phyloP scores from a whole-genome alignment of 2,329 filamentous ascomycete genomes.

The Diplocarpon rosae region DNA sequence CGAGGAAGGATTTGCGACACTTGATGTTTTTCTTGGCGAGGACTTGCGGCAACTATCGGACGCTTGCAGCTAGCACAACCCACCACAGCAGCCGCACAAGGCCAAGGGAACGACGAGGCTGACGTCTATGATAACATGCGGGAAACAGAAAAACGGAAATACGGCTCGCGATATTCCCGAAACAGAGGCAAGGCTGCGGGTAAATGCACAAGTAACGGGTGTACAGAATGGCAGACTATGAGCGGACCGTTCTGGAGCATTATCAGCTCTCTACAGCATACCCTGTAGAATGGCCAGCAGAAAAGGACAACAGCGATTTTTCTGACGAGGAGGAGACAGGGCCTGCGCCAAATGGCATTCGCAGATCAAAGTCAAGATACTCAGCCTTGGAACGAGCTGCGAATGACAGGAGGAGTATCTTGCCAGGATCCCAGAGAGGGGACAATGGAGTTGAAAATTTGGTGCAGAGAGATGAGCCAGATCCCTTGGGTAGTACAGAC shows the following conservation, averaged over 20 bases:
- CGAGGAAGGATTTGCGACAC: conserved; percentile 12
- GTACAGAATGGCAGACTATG: conserved; percentile 52
- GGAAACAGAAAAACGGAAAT: neutral
- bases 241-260: conserved; percentile 72
- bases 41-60: neutral
- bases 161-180: neutral
- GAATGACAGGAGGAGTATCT: conserved; percentile 51
- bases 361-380: conserved; percentile 64
- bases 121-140: neutral
- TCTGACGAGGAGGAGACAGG: conserved; percentile 46
- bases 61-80: neutral
- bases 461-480: conserved; percentile 83
- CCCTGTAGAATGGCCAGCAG: conserved; percentile 76
- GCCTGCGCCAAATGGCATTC: conserved; percentile 34
- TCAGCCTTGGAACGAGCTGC: conserved; percentile 71
- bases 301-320: conserved; percentile 62
- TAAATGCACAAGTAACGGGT: neutral
- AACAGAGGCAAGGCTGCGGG: too few relatives aligned
- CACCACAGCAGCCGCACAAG: neutral
- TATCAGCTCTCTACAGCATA: conserved; percentile 74
- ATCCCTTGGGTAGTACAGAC: conserved; percentile 78
- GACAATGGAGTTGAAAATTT: conserved; percentile 61
- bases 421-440: conserved; percentile 58
- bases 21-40: conserved; percentile 7
- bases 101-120: neutral